These are phyloP conservation scores for Agastache rugosa DNA, from an alignment of 257 asterid species.

Conservation along the genomic window DNA sequence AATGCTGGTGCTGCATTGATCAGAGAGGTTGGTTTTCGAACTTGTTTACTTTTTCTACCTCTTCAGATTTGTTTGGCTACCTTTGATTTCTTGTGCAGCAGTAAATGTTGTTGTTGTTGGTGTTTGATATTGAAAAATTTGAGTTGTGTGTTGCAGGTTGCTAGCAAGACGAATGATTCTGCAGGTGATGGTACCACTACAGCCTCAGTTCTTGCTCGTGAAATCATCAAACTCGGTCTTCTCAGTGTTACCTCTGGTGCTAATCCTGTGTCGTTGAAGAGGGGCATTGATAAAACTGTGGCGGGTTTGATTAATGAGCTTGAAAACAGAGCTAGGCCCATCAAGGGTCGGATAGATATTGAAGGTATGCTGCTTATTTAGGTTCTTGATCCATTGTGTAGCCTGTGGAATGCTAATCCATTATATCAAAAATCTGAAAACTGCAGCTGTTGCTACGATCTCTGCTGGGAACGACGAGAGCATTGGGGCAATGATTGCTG, in stretches of 20 bases:
- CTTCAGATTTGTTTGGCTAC: not conserved
- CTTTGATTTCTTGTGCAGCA: not conserved
- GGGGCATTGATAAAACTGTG: conserved; percentile 92
- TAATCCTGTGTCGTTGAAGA: conserved; percentile 89
- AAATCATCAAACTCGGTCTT: conserved; percentile 90
- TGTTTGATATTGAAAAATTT: conserved; percentile 28
- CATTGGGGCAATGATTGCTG: conserved; percentile 90
- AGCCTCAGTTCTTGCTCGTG: conserved; percentile 94
- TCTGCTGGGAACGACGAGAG: conserved; percentile 92
- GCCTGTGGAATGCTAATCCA: not conserved
- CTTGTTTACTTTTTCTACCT: not conserved
- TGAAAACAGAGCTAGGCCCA: conserved; percentile 88
- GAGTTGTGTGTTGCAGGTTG: conserved; percentile 64
- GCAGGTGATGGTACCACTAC: conserved; percentile 99
- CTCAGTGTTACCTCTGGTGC: conserved; percentile 97
- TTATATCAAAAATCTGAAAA: not conserved
- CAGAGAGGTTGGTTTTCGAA: conserved; percentile 72
- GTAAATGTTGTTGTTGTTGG: not conserved
- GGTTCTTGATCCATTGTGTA: not conserved
- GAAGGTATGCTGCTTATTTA: conserved; percentile 56
- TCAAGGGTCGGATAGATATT: conserved; percentile 93
- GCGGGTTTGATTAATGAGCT: conserved; percentile 74
- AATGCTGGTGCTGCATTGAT: conserved; percentile 97
- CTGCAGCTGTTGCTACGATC: conserved; percentile 88
- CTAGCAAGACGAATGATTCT: conserved; percentile 98